Evolutionary conservation across 2,329 filamentous ascomycete genomes (phyloP).

Genomic region (Catunica adiposa): DNA sequence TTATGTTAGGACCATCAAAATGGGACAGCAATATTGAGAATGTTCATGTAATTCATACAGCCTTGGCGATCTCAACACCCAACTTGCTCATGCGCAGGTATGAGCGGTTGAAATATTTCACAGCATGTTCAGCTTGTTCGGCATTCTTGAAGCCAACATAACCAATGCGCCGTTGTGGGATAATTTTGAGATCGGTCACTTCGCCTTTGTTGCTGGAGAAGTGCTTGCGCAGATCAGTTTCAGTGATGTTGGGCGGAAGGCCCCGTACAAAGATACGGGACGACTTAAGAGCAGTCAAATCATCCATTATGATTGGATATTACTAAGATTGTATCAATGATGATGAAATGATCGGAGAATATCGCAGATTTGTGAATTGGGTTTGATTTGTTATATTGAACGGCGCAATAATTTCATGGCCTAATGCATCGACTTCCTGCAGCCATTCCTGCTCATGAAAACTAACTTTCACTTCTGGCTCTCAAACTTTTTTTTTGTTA

Average conservation of each 20-base stretch:
- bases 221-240: slow-evolving; percentile 75
- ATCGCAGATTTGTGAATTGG: neutral
- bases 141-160: slow-evolving; percentile 85
- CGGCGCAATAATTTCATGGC: neutral
- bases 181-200: slow-evolving; percentile 84
- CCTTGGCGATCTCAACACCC: slow-evolving; percentile 69
- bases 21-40: neutral
- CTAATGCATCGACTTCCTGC: neutral
- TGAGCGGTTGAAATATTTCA: slow-evolving; percentile 88
- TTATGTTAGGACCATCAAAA: neutral
- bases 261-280: slow-evolving; percentile 68
- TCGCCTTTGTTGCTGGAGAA: slow-evolving; percentile 57
- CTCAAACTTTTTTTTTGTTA: slow-evolving; percentile 15
- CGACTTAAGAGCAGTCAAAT: slow-evolving; percentile 29
- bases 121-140: slow-evolving; percentile 63
- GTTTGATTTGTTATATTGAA: neutral
- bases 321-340: neutral
- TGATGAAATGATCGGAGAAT: neutral
- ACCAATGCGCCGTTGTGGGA: slow-evolving; percentile 77
- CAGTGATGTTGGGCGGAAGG: slow-evolving; percentile 68
- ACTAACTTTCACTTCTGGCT: neutral
- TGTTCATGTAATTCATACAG: slow-evolving; percentile 34
- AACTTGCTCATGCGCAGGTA: slow-evolving; percentile 96
- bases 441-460: neutral
- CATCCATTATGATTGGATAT: neutral